These are phyloP conservation scores for Auricularia sp. DNA, from an alignment of 768 basidiomycete genomes.

Conservation along the genomic window DNA sequence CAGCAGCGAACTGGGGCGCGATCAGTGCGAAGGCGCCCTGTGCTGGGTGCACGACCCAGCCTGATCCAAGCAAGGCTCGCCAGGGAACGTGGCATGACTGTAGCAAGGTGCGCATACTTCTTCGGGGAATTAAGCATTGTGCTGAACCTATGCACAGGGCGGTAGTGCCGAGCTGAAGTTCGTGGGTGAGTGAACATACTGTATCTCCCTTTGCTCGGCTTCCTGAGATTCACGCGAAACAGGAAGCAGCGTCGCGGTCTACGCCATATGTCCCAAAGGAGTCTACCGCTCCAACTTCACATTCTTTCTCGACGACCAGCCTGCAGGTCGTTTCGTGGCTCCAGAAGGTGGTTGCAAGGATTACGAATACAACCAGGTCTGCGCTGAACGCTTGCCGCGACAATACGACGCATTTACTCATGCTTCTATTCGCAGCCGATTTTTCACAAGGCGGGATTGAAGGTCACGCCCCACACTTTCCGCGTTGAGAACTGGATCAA, in stretches of 20 bases:
- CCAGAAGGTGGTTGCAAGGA: not conserved
- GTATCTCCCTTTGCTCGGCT: too few relatives aligned
- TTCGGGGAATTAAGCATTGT: not conserved
- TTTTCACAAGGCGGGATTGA: not conserved
- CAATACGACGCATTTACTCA: not conserved
- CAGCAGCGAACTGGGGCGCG: not conserved
- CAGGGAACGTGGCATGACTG: constrained; percentile 7
- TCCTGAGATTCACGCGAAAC: not conserved
- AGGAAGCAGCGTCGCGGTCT: not conserved
- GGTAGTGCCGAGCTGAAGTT: not conserved
- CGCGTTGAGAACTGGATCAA: not conserved
- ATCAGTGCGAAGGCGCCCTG: not conserved
- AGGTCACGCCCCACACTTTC: not conserved
- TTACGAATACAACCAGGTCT: not conserved
- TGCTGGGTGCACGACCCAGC: not conserved
- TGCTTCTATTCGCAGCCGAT: not conserved
- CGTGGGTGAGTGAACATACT: not conserved
- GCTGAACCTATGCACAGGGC: not conserved
- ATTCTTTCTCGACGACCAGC: not conserved
- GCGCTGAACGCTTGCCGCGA: not conserved
- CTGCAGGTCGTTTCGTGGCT: not conserved
- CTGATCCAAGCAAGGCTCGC: constrained; percentile 2
- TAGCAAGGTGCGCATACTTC: not conserved
- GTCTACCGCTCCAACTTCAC: constrained; percentile 2
- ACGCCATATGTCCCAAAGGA: not conserved